A percentile compares a stretch with the other conserved stretches of the same genome.
These are phyloP conservation scores for Chytridiales sp. DNA, from an alignment of 371 early-diverging fungal species.

Conservation along the genomic window DNA sequence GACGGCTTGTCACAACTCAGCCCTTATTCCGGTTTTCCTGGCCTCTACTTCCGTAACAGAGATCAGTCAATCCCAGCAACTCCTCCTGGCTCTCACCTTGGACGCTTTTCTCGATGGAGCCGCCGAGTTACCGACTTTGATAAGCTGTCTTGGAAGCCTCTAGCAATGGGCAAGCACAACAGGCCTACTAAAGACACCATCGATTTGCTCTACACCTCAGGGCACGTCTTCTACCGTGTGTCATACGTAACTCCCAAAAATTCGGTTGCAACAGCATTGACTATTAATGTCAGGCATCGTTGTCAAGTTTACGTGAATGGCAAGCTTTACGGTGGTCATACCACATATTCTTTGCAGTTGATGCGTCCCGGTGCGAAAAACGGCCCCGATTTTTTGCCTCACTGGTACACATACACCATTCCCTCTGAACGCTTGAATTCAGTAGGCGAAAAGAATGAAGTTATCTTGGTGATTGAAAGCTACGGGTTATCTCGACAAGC, in stretches of 20 bases:
- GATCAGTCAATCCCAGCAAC: no score
- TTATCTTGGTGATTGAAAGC: slow-evolving; percentile 69
- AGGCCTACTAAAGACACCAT: slow-evolving; percentile 42
- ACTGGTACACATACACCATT: slow-evolving; percentile 53
- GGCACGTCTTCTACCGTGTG: slow-evolving; percentile 64
- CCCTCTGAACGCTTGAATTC: slow-evolving; percentile 15
- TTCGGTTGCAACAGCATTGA: no score
- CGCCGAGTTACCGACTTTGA: slow-evolving; percentile 40
- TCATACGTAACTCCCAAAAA: slow-evolving; percentile 65
- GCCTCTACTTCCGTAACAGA: no score
- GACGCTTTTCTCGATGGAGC: slow-evolving; percentile 25
- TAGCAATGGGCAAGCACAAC: slow-evolving; percentile 29
- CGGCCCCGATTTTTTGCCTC: slow-evolving; percentile 70
- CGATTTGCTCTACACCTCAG: slow-evolving; percentile 64
- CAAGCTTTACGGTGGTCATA: slow-evolving; percentile 79
- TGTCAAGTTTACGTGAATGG: no score
- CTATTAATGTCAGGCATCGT: no score
- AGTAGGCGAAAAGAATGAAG: slow-evolving; percentile 33
- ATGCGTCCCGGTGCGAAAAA: slow-evolving; percentile 65
- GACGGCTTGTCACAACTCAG: no score
- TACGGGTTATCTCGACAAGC: slow-evolving; percentile 76
- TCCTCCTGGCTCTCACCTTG: no score
- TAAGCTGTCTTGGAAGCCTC: slow-evolving; percentile 46
- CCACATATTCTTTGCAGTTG: slow-evolving; percentile 67
- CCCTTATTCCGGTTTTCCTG: slow-evolving; percentile 23